A percentile compares a stretch with the other conserved stretches of the same genome.
These are phyloP conservation scores for Euptelea pleiosperma DNA, from an alignment of 164 flowering plant species.

Conservation along the genomic window DNA sequence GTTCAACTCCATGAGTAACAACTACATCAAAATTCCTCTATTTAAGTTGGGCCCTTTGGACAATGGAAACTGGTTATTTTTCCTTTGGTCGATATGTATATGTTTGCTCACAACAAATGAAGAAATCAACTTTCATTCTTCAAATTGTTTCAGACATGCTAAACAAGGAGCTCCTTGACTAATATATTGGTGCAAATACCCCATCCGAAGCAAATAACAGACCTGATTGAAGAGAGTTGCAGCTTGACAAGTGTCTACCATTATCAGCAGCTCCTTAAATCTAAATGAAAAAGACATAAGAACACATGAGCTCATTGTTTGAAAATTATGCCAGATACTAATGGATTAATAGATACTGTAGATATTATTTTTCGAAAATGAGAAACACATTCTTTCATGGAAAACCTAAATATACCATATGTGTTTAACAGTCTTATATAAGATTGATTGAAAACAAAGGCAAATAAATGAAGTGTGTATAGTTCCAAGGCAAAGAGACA, in stretches of 20 bases:
- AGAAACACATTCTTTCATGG: background rate
- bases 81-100: background rate
- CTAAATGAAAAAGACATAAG: conserved; percentile 28
- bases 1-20: no score
- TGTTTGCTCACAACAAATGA: background rate
- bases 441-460: no score
- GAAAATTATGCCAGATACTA: background rate
- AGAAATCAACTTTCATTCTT: background rate
- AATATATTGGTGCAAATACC: no score
- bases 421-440: background rate
- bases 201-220: conserved; percentile 3
- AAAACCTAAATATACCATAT: background rate
- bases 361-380: background rate
- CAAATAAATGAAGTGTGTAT: no score
- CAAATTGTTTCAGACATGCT: background rate
- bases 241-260: conserved; percentile 99
- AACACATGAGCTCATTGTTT: background rate
- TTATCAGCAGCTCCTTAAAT: conserved; percentile 93
- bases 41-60: no score
- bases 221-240: conserved; percentile 96
- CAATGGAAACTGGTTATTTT: no score
- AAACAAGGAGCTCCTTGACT: background rate
- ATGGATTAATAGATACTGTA: background rate
- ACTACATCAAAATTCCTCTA: no score
- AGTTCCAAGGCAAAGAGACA: background rate